Base-by-base conservation (phyloP, 192 early-diverging fungal species). In the Chytriomyces sp. region DNA sequence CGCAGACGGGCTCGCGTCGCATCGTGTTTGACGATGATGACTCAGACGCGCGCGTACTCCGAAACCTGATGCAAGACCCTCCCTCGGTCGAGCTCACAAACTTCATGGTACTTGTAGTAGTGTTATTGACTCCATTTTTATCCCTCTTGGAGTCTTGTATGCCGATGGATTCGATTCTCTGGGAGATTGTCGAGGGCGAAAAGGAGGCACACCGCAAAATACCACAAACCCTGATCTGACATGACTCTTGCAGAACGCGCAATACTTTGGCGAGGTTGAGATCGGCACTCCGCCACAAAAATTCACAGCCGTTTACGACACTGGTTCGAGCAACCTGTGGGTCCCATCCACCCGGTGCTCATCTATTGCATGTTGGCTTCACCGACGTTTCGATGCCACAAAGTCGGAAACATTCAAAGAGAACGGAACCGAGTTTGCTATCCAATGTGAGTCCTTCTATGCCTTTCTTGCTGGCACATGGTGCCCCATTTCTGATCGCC, bases 281-380 rank as follows among this genome's bases (percentile, higher is more conserved):
- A 70, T 70, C 54, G 68, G 84, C 5, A 92, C 93, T 22, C 96
- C 96, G 25, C 81, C 90, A 31, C 95, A 98, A 81, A 89, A 82
- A 6, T 98, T 98, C 83, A 89, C 89, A 58, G 94, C 96, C 34
- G 90, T 95, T 39, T 93, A 94, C 56, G 96, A 98, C 79, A 98
- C 96, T 4, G 96, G 74, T 30, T 30, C 94, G 91, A 91, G 91
- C 38, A 98, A 98, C 79, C 84, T 98, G 55, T 98, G 96, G 96
- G 94, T 99, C 30, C 96, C 96, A 10, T 96, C 94, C 22, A 92
- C 91, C 5, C 89, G 90, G 62, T 99, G 98, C 86, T 84, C 79
- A 33, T 96, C 94, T 3, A 96, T 99, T 70, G 95, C 96, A 2
- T 99, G 98, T 70, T 97, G 90, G 86, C 83, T 99, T 53, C 98